Conservation (phyloP, 257 asterid genomes). For the Verbena officinalis region DNA sequence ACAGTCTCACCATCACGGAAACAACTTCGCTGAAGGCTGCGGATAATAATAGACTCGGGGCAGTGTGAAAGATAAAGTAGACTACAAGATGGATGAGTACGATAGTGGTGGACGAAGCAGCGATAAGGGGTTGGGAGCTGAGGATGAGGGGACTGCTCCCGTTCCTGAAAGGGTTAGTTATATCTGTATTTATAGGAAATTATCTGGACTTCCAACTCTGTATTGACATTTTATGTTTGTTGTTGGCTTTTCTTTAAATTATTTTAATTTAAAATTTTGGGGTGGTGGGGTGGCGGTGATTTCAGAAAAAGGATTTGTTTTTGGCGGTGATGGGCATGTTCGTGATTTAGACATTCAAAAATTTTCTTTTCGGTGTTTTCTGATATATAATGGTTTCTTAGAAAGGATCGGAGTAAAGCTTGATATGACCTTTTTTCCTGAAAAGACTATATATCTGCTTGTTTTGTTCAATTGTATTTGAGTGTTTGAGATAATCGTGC, state of each 20-base stretch:
- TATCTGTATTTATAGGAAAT: not conserved
- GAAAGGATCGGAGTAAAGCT: not conserved
- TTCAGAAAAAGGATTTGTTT: not conserved
- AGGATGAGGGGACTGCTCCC: constrained; percentile 79
- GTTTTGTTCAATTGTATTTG: not conserved
- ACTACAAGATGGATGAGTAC: constrained; percentile 37
- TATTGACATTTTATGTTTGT: not conserved
- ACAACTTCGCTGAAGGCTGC: constrained; percentile 21
- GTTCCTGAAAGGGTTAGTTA: constrained; percentile 69
- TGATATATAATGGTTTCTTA: not conserved
- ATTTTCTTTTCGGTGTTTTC: not conserved
- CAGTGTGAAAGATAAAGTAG: constrained; percentile 19
- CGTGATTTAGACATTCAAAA: not conserved
- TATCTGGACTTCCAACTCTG: not conserved
- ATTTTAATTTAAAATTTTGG: not conserved
- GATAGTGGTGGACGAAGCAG: constrained; percentile 57
- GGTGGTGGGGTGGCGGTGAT: constrained; percentile 32
- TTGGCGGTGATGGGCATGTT: not conserved
- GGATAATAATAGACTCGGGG: constrained; percentile 14
- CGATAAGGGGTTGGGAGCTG: constrained; percentile 60
- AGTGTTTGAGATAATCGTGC: not conserved
- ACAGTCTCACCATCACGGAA: no score
- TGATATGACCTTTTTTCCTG: not conserved
- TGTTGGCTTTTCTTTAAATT: not conserved
- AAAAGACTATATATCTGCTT: not conserved